Evolutionary conservation across 2,329 filamentous ascomycete species (phyloP).

Genomic region (Zarea fungicola): DNA sequence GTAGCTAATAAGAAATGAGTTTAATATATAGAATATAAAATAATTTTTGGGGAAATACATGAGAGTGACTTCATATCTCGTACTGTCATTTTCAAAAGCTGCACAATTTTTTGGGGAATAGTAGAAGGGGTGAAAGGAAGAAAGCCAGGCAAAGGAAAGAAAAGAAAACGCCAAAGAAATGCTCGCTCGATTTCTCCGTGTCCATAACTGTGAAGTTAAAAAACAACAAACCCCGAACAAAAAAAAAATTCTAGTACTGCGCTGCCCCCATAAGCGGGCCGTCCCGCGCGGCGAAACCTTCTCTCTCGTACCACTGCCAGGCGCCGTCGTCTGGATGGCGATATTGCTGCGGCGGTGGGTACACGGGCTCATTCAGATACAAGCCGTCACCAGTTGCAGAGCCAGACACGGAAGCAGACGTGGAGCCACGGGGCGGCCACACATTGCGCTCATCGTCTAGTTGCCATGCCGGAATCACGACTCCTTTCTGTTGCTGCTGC

Average conservation of each 20-base stretch:
- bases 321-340: slow-evolving; percentile 18
- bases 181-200: slow-evolving; percentile 4
- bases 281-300: slow-evolving; percentile 26
- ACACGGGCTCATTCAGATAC: background rate
- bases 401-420: background rate
- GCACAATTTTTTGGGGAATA: too few relatives aligned
- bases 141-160: background rate
- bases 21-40: too few relatives aligned
- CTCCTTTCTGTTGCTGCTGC: background rate
- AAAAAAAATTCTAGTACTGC: slow-evolving; percentile 3
- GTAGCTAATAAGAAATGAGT: too few relatives aligned
- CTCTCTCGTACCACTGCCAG: slow-evolving; percentile 32
- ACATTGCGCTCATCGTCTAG: slow-evolving; percentile 13
- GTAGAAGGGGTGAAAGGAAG: too few relatives aligned
- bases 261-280: slow-evolving; percentile 2
- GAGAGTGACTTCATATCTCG: too few relatives aligned
- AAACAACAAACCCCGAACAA: background rate
- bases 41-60: too few relatives aligned
- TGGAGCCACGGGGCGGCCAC: slow-evolving; percentile 7
- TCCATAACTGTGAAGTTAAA: background rate
- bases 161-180: slow-evolving; percentile 7
- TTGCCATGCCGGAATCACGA: slow-evolving; percentile 8
- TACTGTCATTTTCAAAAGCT: too few relatives aligned
- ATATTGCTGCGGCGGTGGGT: slow-evolving; percentile 8
- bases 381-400: background rate